These are phyloP conservation scores for Gossypium australe DNA, from an alignment of 345 rosid genomes.

Conservation along the genomic window DNA sequence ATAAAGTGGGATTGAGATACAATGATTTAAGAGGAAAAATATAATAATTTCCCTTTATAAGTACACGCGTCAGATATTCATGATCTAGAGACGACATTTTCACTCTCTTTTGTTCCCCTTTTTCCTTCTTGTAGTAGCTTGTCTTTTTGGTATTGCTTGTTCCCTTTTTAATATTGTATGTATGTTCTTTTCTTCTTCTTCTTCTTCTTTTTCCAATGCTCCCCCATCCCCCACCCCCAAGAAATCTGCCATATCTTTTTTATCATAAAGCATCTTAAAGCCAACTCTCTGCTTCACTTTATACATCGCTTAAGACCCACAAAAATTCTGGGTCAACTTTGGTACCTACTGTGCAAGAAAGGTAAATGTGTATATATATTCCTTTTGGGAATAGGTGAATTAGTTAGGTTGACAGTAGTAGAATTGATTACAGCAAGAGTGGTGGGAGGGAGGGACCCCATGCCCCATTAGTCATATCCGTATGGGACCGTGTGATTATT, in stretches of 20 bases:
- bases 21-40: not conserved
- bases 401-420: too few relatives aligned
- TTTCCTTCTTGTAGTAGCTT: too few relatives aligned
- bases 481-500: not conserved
- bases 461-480: not conserved
- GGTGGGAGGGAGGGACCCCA: too few relatives aligned
- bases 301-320: not conserved
- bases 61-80: not conserved
- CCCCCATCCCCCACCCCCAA: not conserved
- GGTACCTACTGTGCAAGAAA: too few relatives aligned
- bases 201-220: not conserved
- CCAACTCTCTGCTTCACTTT: not conserved
- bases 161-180: too few relatives aligned
- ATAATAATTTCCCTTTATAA: not conserved
- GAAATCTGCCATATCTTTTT: not conserved
- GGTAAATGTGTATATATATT: too few relatives aligned
- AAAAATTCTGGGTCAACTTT: too few relatives aligned
- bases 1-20: slow-evolving; percentile 13
- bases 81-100: not conserved
- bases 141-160: too few relatives aligned
- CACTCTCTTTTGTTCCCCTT: not conserved
- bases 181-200: too few relatives aligned
- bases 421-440: too few relatives aligned
- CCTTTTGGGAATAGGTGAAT: too few relatives aligned
- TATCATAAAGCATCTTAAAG: not conserved